phyloP scores from a whole-genome alignment of 2,329 filamentous ascomycete genomes.

The Aphanoascus verrucosus region DNA sequence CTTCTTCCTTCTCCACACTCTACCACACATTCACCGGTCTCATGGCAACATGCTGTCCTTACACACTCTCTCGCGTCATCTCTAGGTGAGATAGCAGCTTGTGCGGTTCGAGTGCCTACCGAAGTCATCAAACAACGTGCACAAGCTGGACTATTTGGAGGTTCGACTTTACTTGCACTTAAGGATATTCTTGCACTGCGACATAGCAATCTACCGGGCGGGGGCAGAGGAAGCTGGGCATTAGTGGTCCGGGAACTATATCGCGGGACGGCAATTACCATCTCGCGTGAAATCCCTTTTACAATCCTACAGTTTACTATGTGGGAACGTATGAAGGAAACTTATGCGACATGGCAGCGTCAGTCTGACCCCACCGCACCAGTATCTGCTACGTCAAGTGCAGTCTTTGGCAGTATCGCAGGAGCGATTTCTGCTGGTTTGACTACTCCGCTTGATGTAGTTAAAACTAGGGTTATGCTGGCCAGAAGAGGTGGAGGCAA shows the following conservation, averaged over 20 bases:
- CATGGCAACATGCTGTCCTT: slow-evolving; percentile 31
- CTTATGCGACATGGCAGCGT: slow-evolving; percentile 32
- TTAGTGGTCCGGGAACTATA: slow-evolving; percentile 76
- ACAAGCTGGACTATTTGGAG: slow-evolving; percentile 73
- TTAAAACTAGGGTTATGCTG: slow-evolving; percentile 96
- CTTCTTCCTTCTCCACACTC: slow-evolving; percentile 31
- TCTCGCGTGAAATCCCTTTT: slow-evolving; percentile 93
- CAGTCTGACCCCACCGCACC: slow-evolving; percentile 17
- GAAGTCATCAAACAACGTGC: slow-evolving; percentile 96
- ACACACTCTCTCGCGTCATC: slow-evolving; percentile 78
- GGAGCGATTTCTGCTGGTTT: slow-evolving; percentile 76
- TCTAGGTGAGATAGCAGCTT: slow-evolving; percentile 82
- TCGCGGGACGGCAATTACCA: slow-evolving; percentile 80
- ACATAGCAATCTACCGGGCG: slow-evolving; percentile 21
- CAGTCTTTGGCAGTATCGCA: slow-evolving; percentile 69
- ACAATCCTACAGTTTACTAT: slow-evolving; percentile 95
- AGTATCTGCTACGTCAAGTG: slow-evolving; percentile 67
- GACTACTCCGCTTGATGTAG: slow-evolving; percentile 87
- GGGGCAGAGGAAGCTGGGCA: slow-evolving; percentile 28
- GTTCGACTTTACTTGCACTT: slow-evolving; percentile 56
- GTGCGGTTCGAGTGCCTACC: slow-evolving; percentile 82
- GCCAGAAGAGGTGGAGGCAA: slow-evolving; percentile 54
- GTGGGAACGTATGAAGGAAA: slow-evolving; percentile 80
- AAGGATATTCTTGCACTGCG: slow-evolving; percentile 53
- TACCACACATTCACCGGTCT: slow-evolving; percentile 21